phyloP scores from a whole-genome alignment of 371 early-diverging fungal genomes.

The Mucor saturninus region DNA sequence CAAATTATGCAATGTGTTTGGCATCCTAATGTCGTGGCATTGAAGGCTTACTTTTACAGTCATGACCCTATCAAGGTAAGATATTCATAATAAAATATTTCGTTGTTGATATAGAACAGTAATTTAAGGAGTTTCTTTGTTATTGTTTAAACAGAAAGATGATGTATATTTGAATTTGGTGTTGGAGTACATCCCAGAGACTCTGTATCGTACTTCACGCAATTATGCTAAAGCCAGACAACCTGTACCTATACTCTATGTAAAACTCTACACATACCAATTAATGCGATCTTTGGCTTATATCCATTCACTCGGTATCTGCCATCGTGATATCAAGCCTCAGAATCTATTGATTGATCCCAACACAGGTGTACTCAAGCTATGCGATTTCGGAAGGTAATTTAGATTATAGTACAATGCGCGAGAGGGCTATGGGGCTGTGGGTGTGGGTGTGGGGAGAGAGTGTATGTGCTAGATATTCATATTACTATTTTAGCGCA shows the following conservation, averaged over 20 bases:
- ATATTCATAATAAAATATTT: neutral
- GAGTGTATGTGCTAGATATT: neutral
- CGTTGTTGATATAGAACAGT: too few relatives aligned
- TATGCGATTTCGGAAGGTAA: constrained; percentile 98
- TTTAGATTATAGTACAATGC: neutral
- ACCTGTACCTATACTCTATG: constrained; percentile 89
- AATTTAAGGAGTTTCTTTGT: too few relatives aligned
- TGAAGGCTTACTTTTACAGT: constrained; percentile 85
- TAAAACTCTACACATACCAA: constrained; percentile 98
- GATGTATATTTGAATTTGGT: constrained; percentile 89
- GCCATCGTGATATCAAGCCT: constrained; percentile 97
- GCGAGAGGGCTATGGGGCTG: neutral
- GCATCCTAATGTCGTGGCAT: constrained; percentile 85
- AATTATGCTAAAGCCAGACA: constrained; percentile 88
- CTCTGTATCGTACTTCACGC: constrained; percentile 83
- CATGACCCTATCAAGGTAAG: constrained; percentile 63
- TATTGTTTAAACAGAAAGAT: constrained; percentile 53
- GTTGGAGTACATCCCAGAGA: constrained; percentile 88
- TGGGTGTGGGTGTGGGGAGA: neutral
- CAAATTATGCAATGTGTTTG: constrained; percentile 87
- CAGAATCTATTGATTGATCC: constrained; percentile 97
- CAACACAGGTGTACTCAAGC: constrained; percentile 86
- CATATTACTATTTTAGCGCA: constrained; percentile 61
- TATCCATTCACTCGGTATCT: constrained; percentile 93
- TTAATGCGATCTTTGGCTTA: constrained; percentile 94